Base-by-base conservation (phyloP, 768 basidiomycete genomes). In the Termitomyces bulborhizus region DNA sequence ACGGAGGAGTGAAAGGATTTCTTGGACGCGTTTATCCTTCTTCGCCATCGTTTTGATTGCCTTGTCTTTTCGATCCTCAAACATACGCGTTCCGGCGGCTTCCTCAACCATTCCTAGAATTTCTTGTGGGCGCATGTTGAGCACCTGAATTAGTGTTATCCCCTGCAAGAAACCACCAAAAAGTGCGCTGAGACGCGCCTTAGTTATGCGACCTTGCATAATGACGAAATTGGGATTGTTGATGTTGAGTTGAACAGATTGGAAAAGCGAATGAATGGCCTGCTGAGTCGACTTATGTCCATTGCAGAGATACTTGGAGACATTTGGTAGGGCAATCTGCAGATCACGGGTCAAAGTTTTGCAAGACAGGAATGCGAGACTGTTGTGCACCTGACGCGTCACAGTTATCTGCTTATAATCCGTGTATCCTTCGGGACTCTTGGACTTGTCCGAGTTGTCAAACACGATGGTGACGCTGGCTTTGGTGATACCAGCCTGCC, bases 221-320 rank as follows among this genome's bases (percentile, higher is more conserved):
- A 98, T 98, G 56, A 99, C 80, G 74, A 98, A 98, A 68, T 98
- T 98, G 43, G 97, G 97, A 70, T 98, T 98, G 73, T 98, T 99
- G 79, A 99, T 98, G 67, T 98, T 98, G 60, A 99, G 82, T 69
- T 97, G 94, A 0, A 99, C 95, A 40, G 91, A 88, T 67, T 98
- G 97, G 65, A 99, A 98, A 13, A 98, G 77, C 29, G 85, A 88
- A 64, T 97, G 97, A 0, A 99, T 81, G 1, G 76, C 77, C 51
- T 89, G 83, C 60, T 97, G 93, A 3, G 84, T 83, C 3, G 93
- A 78, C 64, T 95, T 97, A 75, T 98, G 97, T 0, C 97, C 97
- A 60, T 98, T 98, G 41, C 98, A 71, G 15, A 99, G 84, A 69
- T 97, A 98, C 63, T 99, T 99, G 6, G 92, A 88, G 52, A 91